These are phyloP conservation scores for Teratosphaeria pseudoeucalypti DNA, from an alignment of 2,329 filamentous ascomycete species.

Conservation along the genomic window DNA sequence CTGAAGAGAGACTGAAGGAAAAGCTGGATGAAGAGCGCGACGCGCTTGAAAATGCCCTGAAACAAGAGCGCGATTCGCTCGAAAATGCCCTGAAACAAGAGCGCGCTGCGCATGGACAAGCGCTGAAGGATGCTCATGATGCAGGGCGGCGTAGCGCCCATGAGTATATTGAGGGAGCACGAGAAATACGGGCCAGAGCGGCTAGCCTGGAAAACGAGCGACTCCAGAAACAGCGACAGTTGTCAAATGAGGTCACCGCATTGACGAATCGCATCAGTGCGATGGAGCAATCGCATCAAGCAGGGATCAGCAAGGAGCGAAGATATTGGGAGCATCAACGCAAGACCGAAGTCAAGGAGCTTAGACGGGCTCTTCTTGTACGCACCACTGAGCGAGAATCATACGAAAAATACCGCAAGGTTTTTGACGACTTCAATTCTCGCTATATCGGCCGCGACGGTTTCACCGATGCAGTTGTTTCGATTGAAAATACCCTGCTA, in stretches of 20 bases:
- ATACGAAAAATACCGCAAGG: constrained; percentile 1
- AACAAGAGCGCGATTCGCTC: too few species aligned
- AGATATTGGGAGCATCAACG: background rate
- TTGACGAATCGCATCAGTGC: background rate
- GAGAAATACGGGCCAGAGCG: background rate
- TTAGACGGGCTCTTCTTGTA: background rate
- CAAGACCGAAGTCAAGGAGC: background rate
- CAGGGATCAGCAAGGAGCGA: background rate
- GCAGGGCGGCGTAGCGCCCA: background rate
- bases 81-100: too few species aligned
- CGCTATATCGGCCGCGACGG: background rate
- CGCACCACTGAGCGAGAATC: background rate
- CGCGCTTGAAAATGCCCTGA: too few species aligned
- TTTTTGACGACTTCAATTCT: background rate
- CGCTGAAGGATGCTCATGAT: background rate
- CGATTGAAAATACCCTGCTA: background rate
- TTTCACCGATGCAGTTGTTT: background rate
- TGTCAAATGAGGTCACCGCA: background rate
- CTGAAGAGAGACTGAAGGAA: background rate
- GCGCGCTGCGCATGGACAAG: background rate
- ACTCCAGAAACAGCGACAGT: background rate
- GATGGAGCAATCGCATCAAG: background rate
- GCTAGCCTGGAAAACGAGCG: background rate
- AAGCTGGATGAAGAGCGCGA: too few species aligned
- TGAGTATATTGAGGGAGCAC: background rate